These are phyloP conservation scores for Terana coerulea DNA, from an alignment of 768 basidiomycete species.

Conservation along the genomic window DNA sequence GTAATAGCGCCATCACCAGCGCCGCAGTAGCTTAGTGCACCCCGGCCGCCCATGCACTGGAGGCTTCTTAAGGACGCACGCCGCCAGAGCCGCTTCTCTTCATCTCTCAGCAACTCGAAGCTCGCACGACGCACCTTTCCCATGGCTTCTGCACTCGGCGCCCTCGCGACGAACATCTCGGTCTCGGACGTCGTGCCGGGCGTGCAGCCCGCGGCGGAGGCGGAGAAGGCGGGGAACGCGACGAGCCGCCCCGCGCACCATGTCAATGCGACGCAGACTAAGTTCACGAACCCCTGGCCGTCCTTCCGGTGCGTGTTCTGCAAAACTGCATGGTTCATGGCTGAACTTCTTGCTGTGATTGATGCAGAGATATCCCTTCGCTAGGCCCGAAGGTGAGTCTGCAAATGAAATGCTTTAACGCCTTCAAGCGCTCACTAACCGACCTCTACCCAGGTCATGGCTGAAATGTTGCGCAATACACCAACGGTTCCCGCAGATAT, in stretches of 20 bases:
- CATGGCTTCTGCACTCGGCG: neutral
- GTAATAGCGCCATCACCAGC: too few species aligned
- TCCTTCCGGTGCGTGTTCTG: slow-evolving; percentile 17
- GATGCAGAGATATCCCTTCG: neutral
- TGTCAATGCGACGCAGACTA: slow-evolving; percentile 9
- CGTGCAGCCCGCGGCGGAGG: too few species aligned
- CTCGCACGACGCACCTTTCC: too few species aligned
- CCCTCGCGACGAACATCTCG: neutral
- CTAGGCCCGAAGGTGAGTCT: neutral
- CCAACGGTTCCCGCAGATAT: slow-evolving; percentile 14
- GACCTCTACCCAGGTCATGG: neutral
- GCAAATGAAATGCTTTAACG: neutral
- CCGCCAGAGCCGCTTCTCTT: too few species aligned
- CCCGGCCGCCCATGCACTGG: too few species aligned
- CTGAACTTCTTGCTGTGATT: neutral
- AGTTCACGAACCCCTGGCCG: slow-evolving; percentile 20
- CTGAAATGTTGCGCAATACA: neutral
- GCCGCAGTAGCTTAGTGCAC: too few species aligned
- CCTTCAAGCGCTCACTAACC: neutral
- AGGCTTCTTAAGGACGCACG: too few species aligned
- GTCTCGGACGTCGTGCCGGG: neutral
- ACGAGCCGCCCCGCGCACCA: slow-evolving; percentile 15
- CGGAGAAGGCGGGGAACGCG: neutral
- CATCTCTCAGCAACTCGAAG: too few species aligned
- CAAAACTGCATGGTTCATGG: neutral